Percentiles rank a stretch among this genome's conserved stretches.
phyloP scores from a whole-genome alignment of 2,329 filamentous ascomycete genomes.

The Fusarium luffae region DNA sequence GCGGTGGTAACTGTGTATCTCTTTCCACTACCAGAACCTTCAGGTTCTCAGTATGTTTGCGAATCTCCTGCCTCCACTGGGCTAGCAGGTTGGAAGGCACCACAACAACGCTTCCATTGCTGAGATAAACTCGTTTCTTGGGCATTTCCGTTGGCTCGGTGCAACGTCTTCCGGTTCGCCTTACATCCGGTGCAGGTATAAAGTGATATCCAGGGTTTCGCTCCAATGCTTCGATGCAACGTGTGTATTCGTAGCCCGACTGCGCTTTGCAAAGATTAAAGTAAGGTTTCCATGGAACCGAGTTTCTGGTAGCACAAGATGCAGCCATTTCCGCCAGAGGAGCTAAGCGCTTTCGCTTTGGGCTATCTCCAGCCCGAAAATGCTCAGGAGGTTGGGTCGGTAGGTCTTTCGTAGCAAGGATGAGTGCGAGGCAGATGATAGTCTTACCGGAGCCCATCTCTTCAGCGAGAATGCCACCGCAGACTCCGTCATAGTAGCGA shows the following conservation, averaged over 20 bases:
- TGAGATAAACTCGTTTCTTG: conserved; percentile 69
- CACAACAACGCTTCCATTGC: conserved; percentile 78
- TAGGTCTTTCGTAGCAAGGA: conserved; percentile 79
- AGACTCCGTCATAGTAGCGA: conserved; percentile 76
- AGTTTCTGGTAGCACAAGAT: conserved; percentile 71
- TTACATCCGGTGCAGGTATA: conserved; percentile 58
- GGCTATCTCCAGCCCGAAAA: conserved; percentile 58
- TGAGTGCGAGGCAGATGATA: conserved; percentile 80
- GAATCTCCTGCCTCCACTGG: conserved; percentile 86
- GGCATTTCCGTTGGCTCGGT: conserved; percentile 35
- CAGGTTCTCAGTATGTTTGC: conserved; percentile 77
- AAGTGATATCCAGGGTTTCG: conserved; percentile 69
- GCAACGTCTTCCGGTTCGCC: conserved; percentile 38
- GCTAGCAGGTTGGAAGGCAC: conserved; percentile 84
- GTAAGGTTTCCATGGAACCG: conserved; percentile 76
- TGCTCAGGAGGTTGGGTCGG: conserved; percentile 73
- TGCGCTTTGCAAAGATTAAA: conserved; percentile 63
- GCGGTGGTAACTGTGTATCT: conserved; percentile 65
- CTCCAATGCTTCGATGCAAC: conserved; percentile 67
- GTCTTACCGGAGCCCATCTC: conserved; percentile 90
- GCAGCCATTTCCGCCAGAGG: conserved; percentile 82
- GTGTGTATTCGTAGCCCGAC: conserved; percentile 61
- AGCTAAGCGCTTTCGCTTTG: conserved; percentile 60
- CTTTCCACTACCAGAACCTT: conserved; percentile 72
- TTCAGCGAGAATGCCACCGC: conserved; percentile 83